Percentiles rank a stretch among this genome's conserved stretches.
Conservation (phyloP, 2,329 filamentous ascomycete genomes). For the Alternaria ventricosa region DNA sequence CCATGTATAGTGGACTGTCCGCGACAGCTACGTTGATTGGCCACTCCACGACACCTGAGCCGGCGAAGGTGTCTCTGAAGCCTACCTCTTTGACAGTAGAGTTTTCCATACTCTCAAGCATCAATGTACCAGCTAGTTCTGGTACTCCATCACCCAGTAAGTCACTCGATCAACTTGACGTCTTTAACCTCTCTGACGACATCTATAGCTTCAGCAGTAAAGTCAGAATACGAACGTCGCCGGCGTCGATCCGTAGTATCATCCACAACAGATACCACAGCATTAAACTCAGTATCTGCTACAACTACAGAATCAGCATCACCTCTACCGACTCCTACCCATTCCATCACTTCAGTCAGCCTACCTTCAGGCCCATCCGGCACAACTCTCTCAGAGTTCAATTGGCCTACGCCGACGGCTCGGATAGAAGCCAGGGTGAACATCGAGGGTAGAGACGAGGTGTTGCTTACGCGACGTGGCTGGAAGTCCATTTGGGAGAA, state of each 20-base stretch:
- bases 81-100: background rate
- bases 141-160: background rate
- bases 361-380: background rate
- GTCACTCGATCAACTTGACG: background rate
- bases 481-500: background rate
- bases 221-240: background rate
- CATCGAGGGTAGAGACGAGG: background rate
- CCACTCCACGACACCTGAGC: background rate
- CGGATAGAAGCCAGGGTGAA: background rate
- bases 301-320: background rate
- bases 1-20: background rate
- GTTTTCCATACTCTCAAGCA: background rate
- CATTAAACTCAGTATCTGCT: background rate
- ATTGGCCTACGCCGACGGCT: background rate
- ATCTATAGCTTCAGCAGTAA: background rate
- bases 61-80: background rate
- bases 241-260: background rate
- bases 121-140: background rate
- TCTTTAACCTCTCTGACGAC: background rate
- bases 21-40: background rate
- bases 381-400: background rate
- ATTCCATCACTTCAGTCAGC: background rate
- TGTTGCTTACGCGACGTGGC: background rate
- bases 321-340: background rate
- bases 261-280: background rate